Evolutionary conservation across 1,284 basidiomycete species (phyloP).

Genomic region (Leccinum olivaceoglutinosum): DNA sequence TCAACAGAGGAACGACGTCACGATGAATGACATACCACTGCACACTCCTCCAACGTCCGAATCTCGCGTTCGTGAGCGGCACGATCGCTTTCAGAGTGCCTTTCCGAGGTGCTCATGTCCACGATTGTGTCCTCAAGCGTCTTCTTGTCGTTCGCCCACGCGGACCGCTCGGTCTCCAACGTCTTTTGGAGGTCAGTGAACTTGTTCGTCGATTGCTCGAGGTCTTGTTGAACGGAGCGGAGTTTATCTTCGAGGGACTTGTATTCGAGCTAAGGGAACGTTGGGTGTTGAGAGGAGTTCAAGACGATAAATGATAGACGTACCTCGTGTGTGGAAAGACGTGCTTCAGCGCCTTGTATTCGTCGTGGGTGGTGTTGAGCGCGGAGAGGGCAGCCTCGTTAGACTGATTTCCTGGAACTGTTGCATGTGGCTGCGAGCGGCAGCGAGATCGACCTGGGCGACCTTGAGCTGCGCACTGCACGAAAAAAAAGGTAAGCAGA

Average conservation of each 20-base stretch:
- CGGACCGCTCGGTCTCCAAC: conserved; percentile 59
- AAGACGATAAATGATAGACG: conserved; percentile 12
- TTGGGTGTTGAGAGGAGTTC: conserved; percentile 5
- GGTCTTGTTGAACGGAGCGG: conserved; percentile 49
- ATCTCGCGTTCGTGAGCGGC: conserved; percentile 59
- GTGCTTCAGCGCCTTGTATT: conserved; percentile 68
- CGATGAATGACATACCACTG: conserved; percentile 43
- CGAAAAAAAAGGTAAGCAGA: conserved; percentile 5
- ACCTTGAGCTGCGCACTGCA: conserved; percentile 70
- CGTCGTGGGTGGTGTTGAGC: conserved; percentile 70
- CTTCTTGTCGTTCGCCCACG: conserved; percentile 77
- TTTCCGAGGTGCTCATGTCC: conserved; percentile 67
- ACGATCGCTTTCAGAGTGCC: conserved; percentile 58
- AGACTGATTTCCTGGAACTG: conserved; percentile 85
- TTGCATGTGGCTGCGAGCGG: conserved; percentile 67
- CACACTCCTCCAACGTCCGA: conserved; percentile 60
- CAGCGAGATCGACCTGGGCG: conserved; percentile 66
- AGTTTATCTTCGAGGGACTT: conserved; percentile 62
- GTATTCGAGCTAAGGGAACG: conserved; percentile 53
- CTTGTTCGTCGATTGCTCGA: conserved; percentile 46
- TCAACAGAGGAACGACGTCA: neutral
- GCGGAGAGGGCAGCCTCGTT: conserved; percentile 73
- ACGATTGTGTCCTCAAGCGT: conserved; percentile 73
- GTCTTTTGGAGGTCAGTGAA: conserved; percentile 57
- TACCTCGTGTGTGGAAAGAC: conserved; percentile 65